Conservation (phyloP, 495 filamentous ascomycete genomes). For the Penicillium soppii region DNA sequence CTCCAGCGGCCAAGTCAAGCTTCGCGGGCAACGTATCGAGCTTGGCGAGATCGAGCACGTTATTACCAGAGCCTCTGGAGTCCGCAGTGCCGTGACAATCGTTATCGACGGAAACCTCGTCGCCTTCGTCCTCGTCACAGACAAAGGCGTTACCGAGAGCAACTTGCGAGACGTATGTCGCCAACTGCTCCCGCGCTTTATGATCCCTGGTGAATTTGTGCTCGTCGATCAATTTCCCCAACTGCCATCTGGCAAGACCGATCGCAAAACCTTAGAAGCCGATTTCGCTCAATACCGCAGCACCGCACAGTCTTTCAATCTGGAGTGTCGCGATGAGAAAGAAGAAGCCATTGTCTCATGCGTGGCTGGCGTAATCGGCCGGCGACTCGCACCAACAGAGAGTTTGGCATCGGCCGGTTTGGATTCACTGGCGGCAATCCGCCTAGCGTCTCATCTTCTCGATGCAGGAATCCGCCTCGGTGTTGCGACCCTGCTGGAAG, state of each 20-base stretch:
- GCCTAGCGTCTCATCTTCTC: constrained; percentile 59
- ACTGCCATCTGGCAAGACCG: constrained; percentile 75
- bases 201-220: constrained; percentile 72
- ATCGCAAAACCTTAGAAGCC: constrained; percentile 61
- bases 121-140: constrained; percentile 59
- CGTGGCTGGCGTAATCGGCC: constrained; percentile 47
- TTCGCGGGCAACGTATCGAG: constrained; percentile 79
- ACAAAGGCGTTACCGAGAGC: constrained; percentile 23
- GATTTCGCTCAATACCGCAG: constrained; percentile 45
- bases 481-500: constrained; percentile 56
- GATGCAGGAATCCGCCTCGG: constrained; percentile 47
- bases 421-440: constrained; percentile 73
- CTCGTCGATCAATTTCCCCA: constrained; percentile 61
- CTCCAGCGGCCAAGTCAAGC: constrained; percentile 72
- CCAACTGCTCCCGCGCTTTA: constrained; percentile 72
- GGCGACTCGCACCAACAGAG: constrained; percentile 32
- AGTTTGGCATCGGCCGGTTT: constrained; percentile 57
- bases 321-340: constrained; percentile 24
- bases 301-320: constrained; percentile 17
- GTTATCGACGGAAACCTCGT: constrained; percentile 62
- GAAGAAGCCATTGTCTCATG: constrained; percentile 49
- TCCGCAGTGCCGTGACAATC: constrained; percentile 55
- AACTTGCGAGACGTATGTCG: constrained; percentile 57
- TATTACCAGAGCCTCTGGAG: constrained; percentile 51
- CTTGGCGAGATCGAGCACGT: constrained; percentile 80